These are phyloP conservation scores for Eucalyptus globulus DNA, from an alignment of 345 rosid species.

Conservation along the genomic window DNA sequence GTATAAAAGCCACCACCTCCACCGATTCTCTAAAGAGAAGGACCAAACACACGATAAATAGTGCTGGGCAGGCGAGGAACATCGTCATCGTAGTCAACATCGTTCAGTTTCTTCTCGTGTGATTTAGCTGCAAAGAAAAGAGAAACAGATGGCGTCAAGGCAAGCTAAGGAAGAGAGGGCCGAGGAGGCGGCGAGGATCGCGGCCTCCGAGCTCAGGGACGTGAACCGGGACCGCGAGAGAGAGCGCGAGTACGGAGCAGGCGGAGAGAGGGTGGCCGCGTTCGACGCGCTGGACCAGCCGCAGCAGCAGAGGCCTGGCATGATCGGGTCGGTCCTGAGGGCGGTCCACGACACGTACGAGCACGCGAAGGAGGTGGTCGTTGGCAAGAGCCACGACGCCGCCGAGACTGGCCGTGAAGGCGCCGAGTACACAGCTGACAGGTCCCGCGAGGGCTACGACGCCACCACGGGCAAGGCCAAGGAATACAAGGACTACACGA, in stretches of 20 bases:
- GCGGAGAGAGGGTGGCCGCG: neutral
- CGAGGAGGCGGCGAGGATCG: conserved; percentile 34
- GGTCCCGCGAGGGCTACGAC: neutral
- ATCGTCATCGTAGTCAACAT: neutral
- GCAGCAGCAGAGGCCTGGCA: conserved; percentile 32
- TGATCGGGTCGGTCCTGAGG: conserved; percentile 44
- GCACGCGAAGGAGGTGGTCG: conserved; percentile 49
- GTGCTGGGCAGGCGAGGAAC: neutral
- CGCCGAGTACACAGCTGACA: neutral
- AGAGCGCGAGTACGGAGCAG: neutral
- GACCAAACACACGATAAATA: neutral
- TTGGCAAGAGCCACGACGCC: conserved; percentile 29
- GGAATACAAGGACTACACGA: conserved; percentile 1
- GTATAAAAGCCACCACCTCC: neutral
- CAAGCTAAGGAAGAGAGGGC: conserved; percentile 36
- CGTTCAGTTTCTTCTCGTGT: neutral
- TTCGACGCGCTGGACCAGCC: neutral
- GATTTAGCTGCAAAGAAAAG: neutral
- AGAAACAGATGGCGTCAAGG: conserved; percentile 33
- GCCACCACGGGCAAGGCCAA: neutral
- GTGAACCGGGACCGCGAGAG: conserved; percentile 11
- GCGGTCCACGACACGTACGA: conserved; percentile 42
- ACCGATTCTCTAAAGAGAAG: neutral
- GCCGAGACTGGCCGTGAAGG: neutral
- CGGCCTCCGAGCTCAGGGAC: conserved; percentile 30